These are phyloP conservation scores for Phytophthora idaei DNA, from an alignment of 352 stramenopile genomes.

Conservation along the genomic window DNA sequence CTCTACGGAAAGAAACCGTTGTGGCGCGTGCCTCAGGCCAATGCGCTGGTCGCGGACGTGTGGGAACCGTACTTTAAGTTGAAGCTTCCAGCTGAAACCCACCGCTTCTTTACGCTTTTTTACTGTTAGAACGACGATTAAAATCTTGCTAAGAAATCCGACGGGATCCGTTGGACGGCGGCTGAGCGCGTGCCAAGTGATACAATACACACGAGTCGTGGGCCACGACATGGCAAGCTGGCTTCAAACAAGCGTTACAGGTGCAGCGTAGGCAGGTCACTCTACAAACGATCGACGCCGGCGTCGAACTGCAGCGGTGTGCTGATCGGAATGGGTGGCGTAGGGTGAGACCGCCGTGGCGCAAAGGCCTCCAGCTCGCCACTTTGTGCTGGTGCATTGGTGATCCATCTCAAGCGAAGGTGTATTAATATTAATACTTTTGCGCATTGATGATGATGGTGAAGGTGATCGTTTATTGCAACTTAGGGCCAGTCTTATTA, in stretches of 20 bases:
- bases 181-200: background rate
- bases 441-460: too few species aligned
- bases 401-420: too few species aligned
- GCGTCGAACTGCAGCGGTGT: too few species aligned
- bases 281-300: too few species aligned
- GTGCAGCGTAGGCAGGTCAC: too few species aligned
- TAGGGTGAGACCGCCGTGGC: too few species aligned
- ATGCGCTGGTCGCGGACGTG: slow-evolving; percentile 23
- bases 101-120: slow-evolving; percentile 22
- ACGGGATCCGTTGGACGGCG: background rate
- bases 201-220: background rate
- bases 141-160: slow-evolving; percentile 5
- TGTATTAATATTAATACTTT: too few species aligned
- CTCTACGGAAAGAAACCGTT: slow-evolving; percentile 41
- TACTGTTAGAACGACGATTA: slow-evolving; percentile 18
- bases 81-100: slow-evolving; percentile 12
- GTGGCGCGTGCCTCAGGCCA: slow-evolving; percentile 29
- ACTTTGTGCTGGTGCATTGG: too few species aligned
- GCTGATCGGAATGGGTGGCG: too few species aligned
- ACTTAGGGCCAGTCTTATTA: too few species aligned
- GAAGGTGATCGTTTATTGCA: too few species aligned
- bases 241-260: background rate
- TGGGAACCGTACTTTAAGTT: slow-evolving; percentile 17
- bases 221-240: background rate
- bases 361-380: too few species aligned